These are phyloP conservation scores for Aureobasidium musti DNA, from an alignment of 2,329 filamentous ascomycete species.

Conservation along the genomic window DNA sequence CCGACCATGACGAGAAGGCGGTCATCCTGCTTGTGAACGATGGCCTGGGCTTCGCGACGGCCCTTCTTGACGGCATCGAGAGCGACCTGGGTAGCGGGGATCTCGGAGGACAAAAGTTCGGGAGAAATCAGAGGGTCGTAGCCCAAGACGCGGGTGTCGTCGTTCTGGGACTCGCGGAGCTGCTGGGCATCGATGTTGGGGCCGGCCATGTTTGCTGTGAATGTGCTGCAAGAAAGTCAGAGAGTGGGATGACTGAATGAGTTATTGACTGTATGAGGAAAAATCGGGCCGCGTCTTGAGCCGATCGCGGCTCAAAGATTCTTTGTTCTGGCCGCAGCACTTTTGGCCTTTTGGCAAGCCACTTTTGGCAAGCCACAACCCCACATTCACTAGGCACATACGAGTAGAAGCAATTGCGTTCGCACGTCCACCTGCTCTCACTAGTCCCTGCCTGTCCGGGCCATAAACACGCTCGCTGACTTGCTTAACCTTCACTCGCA, in stretches of 20 bases:
- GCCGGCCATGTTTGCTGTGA: constrained; percentile 16
- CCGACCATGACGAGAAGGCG: constrained; percentile 92
- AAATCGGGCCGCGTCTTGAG: background rate
- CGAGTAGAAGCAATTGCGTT: constrained; percentile 7
- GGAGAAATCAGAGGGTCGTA: constrained; percentile 94
- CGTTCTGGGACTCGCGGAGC: constrained; percentile 23
- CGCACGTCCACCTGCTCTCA: constrained; percentile 4
- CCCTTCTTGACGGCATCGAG: constrained; percentile 70
- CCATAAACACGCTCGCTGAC: constrained; percentile 22
- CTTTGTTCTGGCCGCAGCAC: constrained; percentile 13
- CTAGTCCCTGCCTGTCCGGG: constrained; percentile 16
- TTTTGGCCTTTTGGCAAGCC: constrained; percentile 5
- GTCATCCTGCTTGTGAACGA: constrained; percentile 78
- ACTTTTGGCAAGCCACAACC: background rate
- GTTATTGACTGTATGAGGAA: constrained; percentile 5
- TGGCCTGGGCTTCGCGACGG: constrained; percentile 67
- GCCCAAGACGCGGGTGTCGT: constrained; percentile 63
- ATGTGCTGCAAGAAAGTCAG: background rate
- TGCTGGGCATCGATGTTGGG: constrained; percentile 20
- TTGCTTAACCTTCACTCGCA: constrained; percentile 6
- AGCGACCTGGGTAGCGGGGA: constrained; percentile 65
- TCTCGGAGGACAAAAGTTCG: constrained; percentile 80
- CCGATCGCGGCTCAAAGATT: background rate
- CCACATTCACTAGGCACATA: constrained; percentile 7
- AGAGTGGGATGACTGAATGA: constrained; percentile 1